Evolutionary conservation across 805 yeast genomes (phyloP), one percentile per base, ranked within the genome.

Genomic region (Metschnikowia bowlesiae): DNA sequence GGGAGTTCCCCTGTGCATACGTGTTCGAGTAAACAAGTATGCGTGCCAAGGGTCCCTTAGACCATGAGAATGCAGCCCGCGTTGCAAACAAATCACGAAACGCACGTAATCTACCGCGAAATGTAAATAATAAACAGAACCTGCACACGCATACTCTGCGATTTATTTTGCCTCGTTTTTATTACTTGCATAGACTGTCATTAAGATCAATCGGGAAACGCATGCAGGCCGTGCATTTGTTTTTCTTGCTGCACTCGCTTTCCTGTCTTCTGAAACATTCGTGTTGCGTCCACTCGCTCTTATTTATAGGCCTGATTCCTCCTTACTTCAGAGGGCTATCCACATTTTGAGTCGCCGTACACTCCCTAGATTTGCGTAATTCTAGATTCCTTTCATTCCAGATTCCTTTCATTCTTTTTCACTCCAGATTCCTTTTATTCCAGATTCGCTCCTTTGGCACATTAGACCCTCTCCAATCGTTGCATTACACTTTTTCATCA

Each of bases 181-280:
- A 57, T 57, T 57, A 57, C 60, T 44, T 55, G 60, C 60, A 53
- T 57, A 46, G 58, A 55, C 59, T 52, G 59, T 49, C 54, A 54
- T 42, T 54, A 46, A 44, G 35, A 46, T 41, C 45, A 34, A 51
- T 51, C 49, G 34, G 52, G 46, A 14, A 44, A 44, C 37, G 29
- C 9, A 18, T 33, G 46, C 46, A 42, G 34, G 45, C 45, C 1
- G 45, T 42, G 45, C 45, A 38, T 42, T 18, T 22, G 34, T 22
- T 35, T 37, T 36, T 22, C 22, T 33, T 31, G 16, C 11, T 37
- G 28, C 29, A 44, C 29, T 28, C 11, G 29, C 47, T 16, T 28
- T 29, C 34, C 32, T 28, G 18, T 14, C 22, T 33, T 35, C 5
- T 41, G 43, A n/a, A 22, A 39, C 41, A 11, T 14, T 26, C 45